phyloP scores from a whole-genome alignment of 768 basidiomycete genomes.

The Podaxis sp. region DNA sequence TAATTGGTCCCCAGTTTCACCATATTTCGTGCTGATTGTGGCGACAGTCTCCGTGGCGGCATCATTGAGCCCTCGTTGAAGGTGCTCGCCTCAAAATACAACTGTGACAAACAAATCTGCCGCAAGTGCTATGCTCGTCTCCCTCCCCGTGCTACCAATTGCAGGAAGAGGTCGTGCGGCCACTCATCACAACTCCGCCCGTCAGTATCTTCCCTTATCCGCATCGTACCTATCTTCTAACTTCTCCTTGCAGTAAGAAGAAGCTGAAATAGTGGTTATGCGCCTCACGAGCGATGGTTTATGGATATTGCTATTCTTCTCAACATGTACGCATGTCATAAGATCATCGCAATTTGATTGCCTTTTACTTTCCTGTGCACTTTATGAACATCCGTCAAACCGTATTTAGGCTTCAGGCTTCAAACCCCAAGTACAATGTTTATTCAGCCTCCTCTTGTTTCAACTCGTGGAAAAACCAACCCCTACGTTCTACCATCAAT shows the following conservation, averaged over 20 bases:
- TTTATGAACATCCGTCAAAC: neutral
- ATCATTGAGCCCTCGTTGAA: conserved; percentile 99
- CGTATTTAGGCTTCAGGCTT: neutral
- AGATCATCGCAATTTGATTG: conserved; percentile 6
- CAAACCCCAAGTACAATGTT: neutral
- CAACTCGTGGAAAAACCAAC: neutral
- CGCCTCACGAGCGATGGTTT: conserved; percentile 11
- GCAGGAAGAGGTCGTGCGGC: conserved; percentile 92
- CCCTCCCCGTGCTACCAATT: conserved; percentile 99
- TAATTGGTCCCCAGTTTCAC: conserved; percentile 9
- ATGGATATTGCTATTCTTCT: conserved; percentile 1
- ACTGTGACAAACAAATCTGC: conserved; percentile 99
- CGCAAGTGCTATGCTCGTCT: conserved; percentile 99
- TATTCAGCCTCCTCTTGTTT: neutral
- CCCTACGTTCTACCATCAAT: neutral
- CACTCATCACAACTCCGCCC: conserved; percentile 90
- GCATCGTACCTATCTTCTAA: neutral
- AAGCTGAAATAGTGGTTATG: conserved; percentile 77
- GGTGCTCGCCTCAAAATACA: conserved; percentile 95
- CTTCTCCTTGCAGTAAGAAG: conserved; percentile 72
- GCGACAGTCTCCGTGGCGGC: conserved; percentile 82
- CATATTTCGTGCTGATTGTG: neutral
- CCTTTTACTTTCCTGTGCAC: neutral
- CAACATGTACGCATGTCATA: conserved; percentile 6
- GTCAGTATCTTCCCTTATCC: conserved; percentile 42